A percentile compares a stretch with the other conserved stretches of the same genome.
Evolutionary conservation across 1,284 basidiomycete species (phyloP).

Genomic region (Leucoagaricus sp.): DNA sequence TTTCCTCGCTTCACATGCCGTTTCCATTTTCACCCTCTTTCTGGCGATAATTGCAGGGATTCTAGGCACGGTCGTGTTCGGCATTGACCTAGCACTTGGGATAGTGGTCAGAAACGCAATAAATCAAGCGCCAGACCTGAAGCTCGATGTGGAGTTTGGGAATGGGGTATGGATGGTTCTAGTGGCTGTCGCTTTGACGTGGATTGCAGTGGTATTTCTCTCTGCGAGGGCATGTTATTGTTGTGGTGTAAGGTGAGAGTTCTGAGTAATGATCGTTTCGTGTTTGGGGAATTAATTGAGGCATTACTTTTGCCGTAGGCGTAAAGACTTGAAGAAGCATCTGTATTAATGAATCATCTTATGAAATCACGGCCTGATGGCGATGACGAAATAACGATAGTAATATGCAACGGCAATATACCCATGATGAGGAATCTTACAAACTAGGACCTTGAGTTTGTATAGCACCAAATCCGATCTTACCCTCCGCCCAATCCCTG

Average conservation of each 20-base stretch:
- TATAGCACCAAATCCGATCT: constrained; percentile 30
- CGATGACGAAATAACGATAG: neutral
- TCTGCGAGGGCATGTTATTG: constrained; percentile 68
- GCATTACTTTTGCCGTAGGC: neutral
- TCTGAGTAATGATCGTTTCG: neutral
- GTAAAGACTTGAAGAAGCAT: neutral
- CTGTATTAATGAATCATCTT: neutral
- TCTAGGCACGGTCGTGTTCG: constrained; percentile 54
- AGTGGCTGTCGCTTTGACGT: constrained; percentile 51
- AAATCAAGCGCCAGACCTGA: constrained; percentile 37
- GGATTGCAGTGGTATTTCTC: constrained; percentile 59
- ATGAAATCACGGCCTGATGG: constrained; percentile 4
- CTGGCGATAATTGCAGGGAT: constrained; percentile 56
- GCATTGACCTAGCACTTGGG: constrained; percentile 61
- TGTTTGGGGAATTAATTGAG: neutral
- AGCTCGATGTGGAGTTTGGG: constrained; percentile 57
- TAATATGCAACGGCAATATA: neutral
- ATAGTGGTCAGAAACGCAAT: constrained; percentile 49
- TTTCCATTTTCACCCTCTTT: constrained; percentile 61
- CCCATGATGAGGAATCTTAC: neutral
- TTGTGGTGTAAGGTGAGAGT: neutral
- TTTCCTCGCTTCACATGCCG: constrained; percentile 53
- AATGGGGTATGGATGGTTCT: constrained; percentile 73
- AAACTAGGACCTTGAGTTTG: neutral
- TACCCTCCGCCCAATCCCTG: constrained; percentile 60